Evolutionary conservation across 2,329 filamentous ascomycete genomes (phyloP).

Genomic region (Penicillium sp.): DNA sequence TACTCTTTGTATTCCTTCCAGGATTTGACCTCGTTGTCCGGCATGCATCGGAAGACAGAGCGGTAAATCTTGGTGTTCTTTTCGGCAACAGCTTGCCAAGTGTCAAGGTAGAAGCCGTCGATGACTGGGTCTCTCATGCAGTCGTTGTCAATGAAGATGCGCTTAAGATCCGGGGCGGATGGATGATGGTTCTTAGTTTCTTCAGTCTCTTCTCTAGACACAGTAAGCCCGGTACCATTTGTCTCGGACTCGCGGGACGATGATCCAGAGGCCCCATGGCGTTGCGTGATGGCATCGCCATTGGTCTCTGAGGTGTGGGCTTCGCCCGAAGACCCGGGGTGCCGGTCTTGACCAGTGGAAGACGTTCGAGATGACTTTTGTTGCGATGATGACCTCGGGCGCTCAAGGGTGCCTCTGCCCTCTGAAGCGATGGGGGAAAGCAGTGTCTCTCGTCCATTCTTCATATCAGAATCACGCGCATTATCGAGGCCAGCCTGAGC

Average conservation of each 20-base stretch:
- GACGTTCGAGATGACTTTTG: constrained; percentile 28
- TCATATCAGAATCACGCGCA: constrained; percentile 70
- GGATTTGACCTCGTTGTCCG: constrained; percentile 87
- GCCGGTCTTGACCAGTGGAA: constrained; percentile 21
- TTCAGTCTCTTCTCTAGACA: constrained; percentile 47
- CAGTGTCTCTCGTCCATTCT: constrained; percentile 70
- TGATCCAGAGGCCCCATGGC: constrained; percentile 69
- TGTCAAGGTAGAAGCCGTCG: constrained; percentile 78
- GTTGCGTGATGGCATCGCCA: constrained; percentile 21
- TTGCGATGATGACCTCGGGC: constrained; percentile 49
- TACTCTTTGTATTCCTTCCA: constrained; percentile 94
- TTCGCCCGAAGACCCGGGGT: constrained; percentile 15
- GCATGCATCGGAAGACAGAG: constrained; percentile 93
- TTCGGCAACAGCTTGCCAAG: constrained; percentile 82
- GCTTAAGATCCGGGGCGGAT: constrained; percentile 66
- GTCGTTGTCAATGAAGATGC: constrained; percentile 76
- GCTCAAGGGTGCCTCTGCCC: constrained; percentile 60
- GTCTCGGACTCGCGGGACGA: constrained; percentile 77
- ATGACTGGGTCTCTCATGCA: constrained; percentile 93
- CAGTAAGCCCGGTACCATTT: constrained; percentile 71
- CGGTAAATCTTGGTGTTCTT: constrained; percentile 97
- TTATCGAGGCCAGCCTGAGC: constrained; percentile 61
- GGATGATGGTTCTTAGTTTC: constrained; percentile 52
- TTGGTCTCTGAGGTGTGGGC: constrained; percentile 20
- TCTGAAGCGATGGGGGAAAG: constrained; percentile 64